Evolutionary conservation across 2,329 filamentous ascomycete genomes (phyloP), one percentile per base, ranked within the genome.

Genomic region (Rhynchosporium secalis): DNA sequence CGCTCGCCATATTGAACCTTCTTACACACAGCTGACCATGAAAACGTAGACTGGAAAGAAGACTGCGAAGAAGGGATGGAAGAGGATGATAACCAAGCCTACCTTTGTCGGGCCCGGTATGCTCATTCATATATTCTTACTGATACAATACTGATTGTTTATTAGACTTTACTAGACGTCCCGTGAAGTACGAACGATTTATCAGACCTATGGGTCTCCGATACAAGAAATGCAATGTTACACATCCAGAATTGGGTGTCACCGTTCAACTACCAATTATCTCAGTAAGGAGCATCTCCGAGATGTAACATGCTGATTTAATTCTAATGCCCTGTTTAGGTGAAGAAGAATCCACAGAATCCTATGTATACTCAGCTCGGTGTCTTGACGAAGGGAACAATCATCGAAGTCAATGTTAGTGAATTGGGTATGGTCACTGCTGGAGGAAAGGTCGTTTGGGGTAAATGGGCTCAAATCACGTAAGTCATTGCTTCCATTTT

Each of bases 351-450:
- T 77, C 91, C 91, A 1, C 90, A 92, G 78, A 92, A 92, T 74
- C 91, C 91, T 0, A 83, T 96, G 74, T 96, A 96, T 78, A 97
- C 94, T 0, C 92, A 96, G 73, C 80, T 98, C 15, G 94, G 94
- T 65, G 93, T 96, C 3, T 76, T 97, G 72, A 94, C 90, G 54
- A 92, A 92, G 78, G 91, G 91, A 67, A 94, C 87, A 36, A 85
- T 89, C 65, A 86, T 94, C 72, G 94, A 98, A 78, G 92, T 98
- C 72, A 96, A 99, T 74, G 92, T 97, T 36, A 90, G 85, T 61
- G 95, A 99, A 75, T 78, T 98, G 66, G 95, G 95, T 66, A 80
- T 98, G 65, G 92, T 96, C 15, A 98, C 95, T 2, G 89, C 93
- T 1, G 88, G 87, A 66, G 95, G 95, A 66, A 97, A 97, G 79